Evolutionary conservation across 306 rosid species (phyloP), one percentile per base, ranked within the genome.

Genomic region (Cicer judaicum): DNA sequence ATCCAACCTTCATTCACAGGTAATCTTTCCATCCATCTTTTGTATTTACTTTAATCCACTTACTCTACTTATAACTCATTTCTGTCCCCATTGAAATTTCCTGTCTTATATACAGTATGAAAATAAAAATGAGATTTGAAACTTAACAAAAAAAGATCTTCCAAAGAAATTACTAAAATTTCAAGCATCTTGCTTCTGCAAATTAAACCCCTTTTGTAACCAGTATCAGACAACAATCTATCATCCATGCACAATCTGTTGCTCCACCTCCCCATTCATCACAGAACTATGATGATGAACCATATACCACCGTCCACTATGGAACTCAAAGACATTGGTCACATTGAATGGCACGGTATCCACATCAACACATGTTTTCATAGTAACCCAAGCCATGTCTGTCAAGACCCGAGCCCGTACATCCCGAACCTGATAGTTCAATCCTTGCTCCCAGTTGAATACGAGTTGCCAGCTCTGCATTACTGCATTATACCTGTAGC

Each of bases 341-440:
- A 86, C 87, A 47, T 83, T 85, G 89, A 95, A 95, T 74, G 97
- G 97, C 77, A 93, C 96, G 0, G 89, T 78, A 59, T 92, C 97
- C 78, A 95, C 76, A 82, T 92, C 92, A 18, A 92, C 85, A 6
- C 62, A 84, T 29, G 96, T 89, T 87, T 84, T 94, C 99, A 94
- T 92, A 67, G 92, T 87, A 75, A 95, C 96, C 99, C 99, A 95
- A 64, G 99, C 99, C 91, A 90, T 86, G 69, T 92, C 98, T 15
- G 96, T 50, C 74, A 90, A 85, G 3, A 95, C 96, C 11, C 99
- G 91, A 21, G 91, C 90, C 46, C 97, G 89, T 29, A 90, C 96
- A 50, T 95, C 98, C 54, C 96, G 89, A 65, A 95, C 86, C 84
- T 95, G 97, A 80, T 88, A 86, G 88, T 92, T 90, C 77, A 89